Base-by-base conservation (phyloP, 2,329 filamentous ascomycete genomes). In the Fusarium solani-melongenae region DNA sequence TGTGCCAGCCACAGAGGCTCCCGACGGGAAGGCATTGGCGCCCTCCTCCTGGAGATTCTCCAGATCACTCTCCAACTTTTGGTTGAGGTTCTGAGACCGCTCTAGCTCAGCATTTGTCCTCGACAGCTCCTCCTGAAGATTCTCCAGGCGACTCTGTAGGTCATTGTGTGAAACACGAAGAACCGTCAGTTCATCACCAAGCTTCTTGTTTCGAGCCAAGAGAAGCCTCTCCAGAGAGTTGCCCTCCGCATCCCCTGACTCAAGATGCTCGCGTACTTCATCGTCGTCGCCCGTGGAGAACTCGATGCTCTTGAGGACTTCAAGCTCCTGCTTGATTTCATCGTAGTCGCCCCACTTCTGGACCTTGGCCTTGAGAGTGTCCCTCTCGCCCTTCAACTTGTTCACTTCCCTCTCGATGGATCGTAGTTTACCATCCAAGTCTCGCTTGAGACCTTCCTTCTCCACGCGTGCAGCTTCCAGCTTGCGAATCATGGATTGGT, bases 301-400 rank as follows among this genome's bases (percentile, higher is more conserved):
- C 81, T 99, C 96, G 77, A 99, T 98, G 75, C 96, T 97, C 89
- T 98, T 98, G 69, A 99, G 89, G 70, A 98, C 95, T 78, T 98
- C 96, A 4, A 99, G 88, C 82, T 99, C 97, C 73, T 97, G 94
- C 83, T 96, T 98, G 56, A 99, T 91, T 67, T 98, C 96, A 36
- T 98, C 95, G 81, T 99, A 99, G 81, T 99, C 96, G 75, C 91
- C 91, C 91, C 94, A 97, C 80, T 93, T 97, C 72, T 94, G 91
- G 5, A 98, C 89, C 83, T 96, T 98, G 39, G 88, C 86, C 79
- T 92, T 94, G 64, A 98, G 86, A 29, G 88, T 86, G 69, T 98
- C 95, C 72, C 94, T 92, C 80, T 98, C 96, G 34, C 93, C 90
- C 77, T 92, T 92, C 20, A 97, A 84, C 66, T 93, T 89, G 10